Base-by-base conservation (phyloP, 2,329 filamentous ascomycete species). In the Akanthomyces lecanii region DNA sequence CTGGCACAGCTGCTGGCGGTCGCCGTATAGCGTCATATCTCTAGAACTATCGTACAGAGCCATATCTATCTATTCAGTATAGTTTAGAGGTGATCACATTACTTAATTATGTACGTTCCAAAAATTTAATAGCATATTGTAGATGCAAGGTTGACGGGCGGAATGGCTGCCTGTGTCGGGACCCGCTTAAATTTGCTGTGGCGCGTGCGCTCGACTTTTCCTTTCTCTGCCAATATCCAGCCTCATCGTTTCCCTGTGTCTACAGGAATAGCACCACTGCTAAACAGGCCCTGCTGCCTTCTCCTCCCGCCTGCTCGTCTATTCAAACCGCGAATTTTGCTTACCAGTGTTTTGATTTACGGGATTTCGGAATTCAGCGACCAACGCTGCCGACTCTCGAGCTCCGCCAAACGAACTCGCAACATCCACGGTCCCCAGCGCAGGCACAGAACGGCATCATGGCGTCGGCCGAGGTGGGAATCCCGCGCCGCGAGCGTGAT, bases 391-490 rank as follows among this genome's bases (percentile, higher is more conserved):
- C 50, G 45, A n/a, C n/a, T 23, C 28, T 21, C 23, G 18, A 47
- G 42, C 8, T 25, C 45, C 45, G 14, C 23, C 45, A 18, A 21
- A 50, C 33, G 33, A 42, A 21, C 25, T 10, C 38, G 36, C 36
- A 8, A 12, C 47, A n/a, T 48, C 57, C 18, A 36, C 57, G 36
- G 11, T 6, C 12, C 25, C 44, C 30, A 18, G 11, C 52, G 23
- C 23, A 51, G 5, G 16, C 3, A 25, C 42, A 51, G 14, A 23
- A 36, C 21, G 38, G 28, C 52, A 70, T 63, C 66, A 81, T 81
- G 79, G 79, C 79, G 61, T 80, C 79, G 67, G 77, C 78, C 69
- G 75, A 79, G 63, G 74, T 77, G 66, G 74, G 72, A 65, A 74
- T 76, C 63, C 75, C 75, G 65, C 75, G 70, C 67, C 77, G 75